Base-by-base conservation (phyloP, 345 rosid genomes). In the Camelina sativa region DNA sequence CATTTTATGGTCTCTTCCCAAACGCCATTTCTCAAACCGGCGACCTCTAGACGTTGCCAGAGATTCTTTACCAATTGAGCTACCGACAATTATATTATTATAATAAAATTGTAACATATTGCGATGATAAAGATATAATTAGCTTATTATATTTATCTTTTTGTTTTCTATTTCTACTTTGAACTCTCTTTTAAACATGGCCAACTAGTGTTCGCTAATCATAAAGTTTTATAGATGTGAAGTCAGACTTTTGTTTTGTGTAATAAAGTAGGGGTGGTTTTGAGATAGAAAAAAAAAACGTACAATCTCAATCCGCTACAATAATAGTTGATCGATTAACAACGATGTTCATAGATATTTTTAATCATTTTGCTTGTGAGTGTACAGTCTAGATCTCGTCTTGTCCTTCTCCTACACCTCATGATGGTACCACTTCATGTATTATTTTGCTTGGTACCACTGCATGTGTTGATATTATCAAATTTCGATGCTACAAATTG, bases 401-500 rank as follows among this genome's bases (percentile, higher is more conserved):
- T 43, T 56, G 77, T 74, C 65, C n/a, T 63, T 72, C 44, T 72
- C 69, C 17, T 28, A 56, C 37, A 55, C 41, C 15, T 47, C 58
- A 74, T 40, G 37, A 56, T 73, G 77, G 77, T 47, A 65, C 77
- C 77, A 74, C 65, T 56, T 65, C 77, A 74, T 55, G 71, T 74
- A 13, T 19, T 16, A 11, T 41, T 62, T 35, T 65, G 59, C 50
- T 25, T 55, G 37, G 64, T 65, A 40, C 65, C 56, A 65, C 71
- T 43, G 48, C 65, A 43, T 63, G 70, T 63, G 64, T 63, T 41
- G 17, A 23, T 40, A n/a, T 25, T 37, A 38, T 60, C 11, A 46
- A 23, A 60, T 23, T 25, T 62, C 2, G 3, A 15, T 43, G 38
- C 7, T 7, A 16, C 16, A 58, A 62, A 32, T 3, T 28, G 55